Evolutionary conservation across 805 yeast species (phyloP).

Genomic region (Pichia ethanolica): DNA sequence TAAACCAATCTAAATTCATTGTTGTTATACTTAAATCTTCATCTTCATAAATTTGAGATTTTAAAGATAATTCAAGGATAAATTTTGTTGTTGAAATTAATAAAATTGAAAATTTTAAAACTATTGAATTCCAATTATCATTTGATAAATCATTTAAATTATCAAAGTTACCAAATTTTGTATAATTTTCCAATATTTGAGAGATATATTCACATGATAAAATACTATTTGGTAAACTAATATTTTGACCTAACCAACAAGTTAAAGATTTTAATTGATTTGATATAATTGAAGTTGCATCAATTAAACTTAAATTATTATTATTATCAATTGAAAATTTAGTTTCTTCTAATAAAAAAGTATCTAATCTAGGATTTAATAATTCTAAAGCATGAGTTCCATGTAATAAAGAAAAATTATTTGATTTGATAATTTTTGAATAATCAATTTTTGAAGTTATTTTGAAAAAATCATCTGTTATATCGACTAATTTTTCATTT

Average conservation of each 20-base stretch:
- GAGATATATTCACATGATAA: constrained; percentile 63
- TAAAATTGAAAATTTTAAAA: constrained; percentile 46
- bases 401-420: constrained; percentile 60
- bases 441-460: constrained; percentile 28
- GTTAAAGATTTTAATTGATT: constrained; percentile 46
- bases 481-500: constrained; percentile 31
- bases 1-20: constrained; percentile 44
- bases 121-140: constrained; percentile 33
- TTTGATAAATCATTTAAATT: background rate
- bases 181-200: constrained; percentile 4
- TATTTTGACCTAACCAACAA: constrained; percentile 69
- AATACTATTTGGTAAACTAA: constrained; percentile 65
- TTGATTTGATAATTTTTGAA: constrained; percentile 52
- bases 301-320: constrained; percentile 30
- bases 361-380: constrained; percentile 64
- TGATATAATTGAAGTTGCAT: constrained; percentile 43
- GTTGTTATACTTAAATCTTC: constrained; percentile 65
- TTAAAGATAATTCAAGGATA: constrained; percentile 37
- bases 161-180: background rate
- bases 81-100: constrained; percentile 47
- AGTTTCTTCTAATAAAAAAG: constrained; percentile 53
- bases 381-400: constrained; percentile 87
- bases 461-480: constrained; percentile 45
- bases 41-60: constrained; percentile 63
- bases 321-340: constrained; percentile 33